Percentiles rank a stretch among this genome's conserved stretches.
These are phyloP conservation scores for Claviceps africana DNA, from an alignment of 2,329 filamentous ascomycete species.

Conservation along the genomic window DNA sequence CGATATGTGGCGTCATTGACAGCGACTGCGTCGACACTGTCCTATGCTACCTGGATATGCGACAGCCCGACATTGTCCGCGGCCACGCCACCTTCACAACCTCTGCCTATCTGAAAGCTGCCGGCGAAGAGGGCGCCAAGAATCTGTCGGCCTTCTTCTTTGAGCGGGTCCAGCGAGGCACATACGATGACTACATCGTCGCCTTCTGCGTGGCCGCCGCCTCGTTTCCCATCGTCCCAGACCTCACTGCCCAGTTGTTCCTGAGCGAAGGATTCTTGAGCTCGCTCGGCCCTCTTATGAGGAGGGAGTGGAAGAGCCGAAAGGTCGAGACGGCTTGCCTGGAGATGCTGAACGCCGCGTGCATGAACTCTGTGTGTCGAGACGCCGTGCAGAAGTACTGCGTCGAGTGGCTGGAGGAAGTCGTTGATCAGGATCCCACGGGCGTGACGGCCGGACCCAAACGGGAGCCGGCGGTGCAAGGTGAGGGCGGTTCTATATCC, in stretches of 20 bases:
- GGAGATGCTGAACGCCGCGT: constrained; percentile 83
- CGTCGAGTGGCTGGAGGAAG: constrained; percentile 71
- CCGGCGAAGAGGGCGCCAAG: constrained; percentile 54
- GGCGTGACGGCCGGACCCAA: constrained; percentile 34
- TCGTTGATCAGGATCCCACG: constrained; percentile 59
- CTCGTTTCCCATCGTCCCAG: constrained; percentile 74
- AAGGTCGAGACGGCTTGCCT: constrained; percentile 78
- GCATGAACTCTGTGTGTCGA: constrained; percentile 69
- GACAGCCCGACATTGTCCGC: constrained; percentile 57
- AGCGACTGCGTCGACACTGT: constrained; percentile 70
- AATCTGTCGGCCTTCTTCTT: constrained; percentile 64
- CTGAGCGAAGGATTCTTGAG: constrained; percentile 77
- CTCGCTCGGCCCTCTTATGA: constrained; percentile 61
- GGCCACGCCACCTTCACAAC: constrained; percentile 71
- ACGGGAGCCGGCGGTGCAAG: constrained; percentile 43
- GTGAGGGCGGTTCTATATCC: constrained; percentile 42
- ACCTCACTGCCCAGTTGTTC: constrained; percentile 64
- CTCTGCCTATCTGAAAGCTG: constrained; percentile 70
- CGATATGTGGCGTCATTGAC: constrained; percentile 52
- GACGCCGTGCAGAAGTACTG: constrained; percentile 78
- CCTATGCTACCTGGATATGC: constrained; percentile 73
- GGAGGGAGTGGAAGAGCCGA: constrained; percentile 67
- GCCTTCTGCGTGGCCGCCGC: constrained; percentile 86
- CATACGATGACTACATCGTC: constrained; percentile 76
- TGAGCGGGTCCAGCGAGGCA: constrained; percentile 54